Base-by-base conservation (phyloP, 2,329 filamentous ascomycete species). In the Dothidotthia symphoricarpi region DNA sequence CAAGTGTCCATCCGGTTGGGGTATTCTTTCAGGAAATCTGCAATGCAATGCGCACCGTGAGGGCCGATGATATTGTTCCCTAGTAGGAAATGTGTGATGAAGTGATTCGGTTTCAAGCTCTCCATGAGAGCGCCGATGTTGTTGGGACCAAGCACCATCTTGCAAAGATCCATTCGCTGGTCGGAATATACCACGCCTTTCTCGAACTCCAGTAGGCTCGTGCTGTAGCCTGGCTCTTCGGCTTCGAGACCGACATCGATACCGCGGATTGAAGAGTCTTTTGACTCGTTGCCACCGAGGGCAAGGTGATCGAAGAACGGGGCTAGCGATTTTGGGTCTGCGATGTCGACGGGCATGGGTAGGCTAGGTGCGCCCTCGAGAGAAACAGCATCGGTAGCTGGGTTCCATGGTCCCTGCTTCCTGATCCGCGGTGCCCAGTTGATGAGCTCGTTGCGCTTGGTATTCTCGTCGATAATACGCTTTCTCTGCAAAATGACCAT, bases 21-120 rank as follows among this genome's bases (percentile, higher is more conserved):
- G 31, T 67, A 61, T 14, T 72, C 68, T 10, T 63, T 44, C 31
- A 75, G 60, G 52, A 77, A 78, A 7, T 61, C 52, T 19, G 44
- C 49, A 16, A 57, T 73, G 26, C 67, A 69, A 26, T 61, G 56
- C 3, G 72, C 74, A 11, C 75, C 75, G 22, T 66, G 59, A 0
- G 71, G 70, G 4, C 75, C 75, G 45, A 78, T 74, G 49, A 76
- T 74, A 38, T 77, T 78, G 55, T 78, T 77, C 7, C 75, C 75
- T 25, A 78, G 61, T 31, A 78, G 59, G 50, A 79, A 76, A 43
- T 78, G 75, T 24, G 63, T 66, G 32, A 77, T 68, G 51, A 73
- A 74, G 13, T 57, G 54, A 48, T 77, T 77, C 3, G 61, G 51
- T 30, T 69, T 67, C 43, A 78, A 61, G 35, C 69, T 72, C 28